Percentiles rank a stretch among this genome's conserved stretches.
phyloP scores from a whole-genome alignment of 1,284 basidiomycete genomes.

The Spongispora temasekensis region DNA sequence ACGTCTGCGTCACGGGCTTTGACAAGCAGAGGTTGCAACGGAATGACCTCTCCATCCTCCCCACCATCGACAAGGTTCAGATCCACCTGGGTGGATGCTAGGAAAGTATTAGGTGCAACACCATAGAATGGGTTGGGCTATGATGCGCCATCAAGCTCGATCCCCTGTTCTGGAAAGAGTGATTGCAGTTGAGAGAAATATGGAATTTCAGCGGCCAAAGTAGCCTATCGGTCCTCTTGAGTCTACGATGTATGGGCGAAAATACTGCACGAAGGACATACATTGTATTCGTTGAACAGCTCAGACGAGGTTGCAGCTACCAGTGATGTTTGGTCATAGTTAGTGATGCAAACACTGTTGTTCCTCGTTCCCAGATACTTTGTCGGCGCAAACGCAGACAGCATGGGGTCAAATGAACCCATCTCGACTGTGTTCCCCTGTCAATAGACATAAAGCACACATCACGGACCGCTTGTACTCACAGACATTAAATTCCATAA shows the following conservation, averaged over 20 bases:
- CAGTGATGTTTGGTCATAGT: slow-evolving; percentile 51
- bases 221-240: slow-evolving; percentile 5
- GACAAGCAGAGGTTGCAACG: slow-evolving; percentile 55
- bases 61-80: slow-evolving; percentile 46
- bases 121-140: slow-evolving; percentile 49
- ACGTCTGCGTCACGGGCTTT: slow-evolving; percentile 51
- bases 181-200: slow-evolving; percentile 27
- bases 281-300: slow-evolving; percentile 40
- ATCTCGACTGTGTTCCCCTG: slow-evolving; percentile 37
- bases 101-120: slow-evolving; percentile 38
- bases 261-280: slow-evolving; percentile 19
- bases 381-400: slow-evolving; percentile 46
- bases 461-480: slow-evolving; percentile 18
- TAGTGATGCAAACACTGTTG: slow-evolving; percentile 43
- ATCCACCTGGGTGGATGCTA: slow-evolving; percentile 37
- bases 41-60: slow-evolving; percentile 46
- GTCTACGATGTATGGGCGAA: background rate
- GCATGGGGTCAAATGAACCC: slow-evolving; percentile 47
- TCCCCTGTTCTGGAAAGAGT: slow-evolving; percentile 24
- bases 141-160: slow-evolving; percentile 31
- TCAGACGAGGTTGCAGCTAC: slow-evolving; percentile 45
- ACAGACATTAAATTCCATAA: slow-evolving; percentile 50
- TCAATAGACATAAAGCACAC: slow-evolving; percentile 7
- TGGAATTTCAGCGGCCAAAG: slow-evolving; percentile 24
- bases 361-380: slow-evolving; percentile 47